Evolutionary conservation across 495 filamentous ascomycete genomes (phyloP).

Genomic region (Penicillium turbatum): DNA sequence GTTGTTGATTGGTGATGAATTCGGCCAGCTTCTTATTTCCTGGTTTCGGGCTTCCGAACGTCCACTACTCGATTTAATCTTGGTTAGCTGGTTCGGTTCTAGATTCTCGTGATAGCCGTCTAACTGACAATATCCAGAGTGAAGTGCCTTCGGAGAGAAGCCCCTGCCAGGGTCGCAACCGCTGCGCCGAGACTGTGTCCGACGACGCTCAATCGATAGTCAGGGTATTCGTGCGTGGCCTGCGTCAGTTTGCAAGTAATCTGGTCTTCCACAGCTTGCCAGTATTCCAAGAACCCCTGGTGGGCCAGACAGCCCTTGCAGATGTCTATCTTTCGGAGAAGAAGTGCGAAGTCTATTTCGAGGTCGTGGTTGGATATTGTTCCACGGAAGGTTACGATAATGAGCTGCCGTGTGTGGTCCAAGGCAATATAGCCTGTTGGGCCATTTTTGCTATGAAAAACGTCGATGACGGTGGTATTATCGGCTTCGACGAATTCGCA

Average conservation of each 20-base stretch:
- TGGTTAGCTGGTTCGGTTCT: neutral
- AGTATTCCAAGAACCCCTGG: slow-evolving; percentile 50
- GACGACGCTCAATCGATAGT: slow-evolving; percentile 49
- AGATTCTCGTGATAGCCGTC: neutral
- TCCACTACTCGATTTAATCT: slow-evolving; percentile 38
- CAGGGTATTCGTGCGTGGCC: slow-evolving; percentile 32
- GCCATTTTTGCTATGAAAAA: neutral
- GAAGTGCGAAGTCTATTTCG: neutral
- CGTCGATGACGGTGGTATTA: neutral
- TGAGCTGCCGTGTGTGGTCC: neutral
- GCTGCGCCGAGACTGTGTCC: slow-evolving; percentile 65
- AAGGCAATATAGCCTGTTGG: neutral
- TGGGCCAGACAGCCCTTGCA: slow-evolving; percentile 48
- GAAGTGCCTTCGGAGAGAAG: slow-evolving; percentile 42
- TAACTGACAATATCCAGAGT: slow-evolving; percentile 21
- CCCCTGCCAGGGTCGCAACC: slow-evolving; percentile 54
- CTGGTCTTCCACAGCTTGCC: slow-evolving; percentile 36
- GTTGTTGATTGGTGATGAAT: slow-evolving; percentile 41
- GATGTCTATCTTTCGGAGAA: slow-evolving; percentile 8
- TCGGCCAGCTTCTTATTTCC: slow-evolving; percentile 51
- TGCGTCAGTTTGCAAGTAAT: slow-evolving; percentile 37
- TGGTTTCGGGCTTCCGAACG: slow-evolving; percentile 60
- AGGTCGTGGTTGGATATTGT: neutral
- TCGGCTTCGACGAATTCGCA: neutral
- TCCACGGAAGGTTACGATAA: neutral